Percentiles rank a stretch among this genome's conserved stretches.
phyloP scores from a whole-genome alignment of 2,329 filamentous ascomycete species.

The Phialocephala subalpina region DNA sequence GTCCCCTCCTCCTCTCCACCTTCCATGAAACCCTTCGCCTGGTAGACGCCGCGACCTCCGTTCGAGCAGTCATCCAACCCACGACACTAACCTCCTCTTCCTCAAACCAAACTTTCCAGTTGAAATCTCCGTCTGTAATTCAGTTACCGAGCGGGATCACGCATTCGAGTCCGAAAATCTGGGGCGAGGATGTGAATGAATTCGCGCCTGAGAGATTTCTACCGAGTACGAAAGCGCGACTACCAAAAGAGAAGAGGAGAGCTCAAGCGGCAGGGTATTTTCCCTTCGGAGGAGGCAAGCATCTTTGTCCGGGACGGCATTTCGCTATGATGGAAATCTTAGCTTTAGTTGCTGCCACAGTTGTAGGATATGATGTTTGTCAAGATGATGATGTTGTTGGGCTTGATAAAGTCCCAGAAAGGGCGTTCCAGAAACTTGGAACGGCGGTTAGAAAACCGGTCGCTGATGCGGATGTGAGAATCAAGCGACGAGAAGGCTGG shows the following conservation, averaged over 20 bases:
- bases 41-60: conserved; percentile 47
- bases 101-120: conserved; percentile 47
- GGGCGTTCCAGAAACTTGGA: conserved; percentile 34
- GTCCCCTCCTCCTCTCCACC: conserved; percentile 53
- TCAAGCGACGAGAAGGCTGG: conserved; percentile 34
- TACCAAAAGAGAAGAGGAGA: conserved; percentile 30
- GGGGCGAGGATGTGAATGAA: conserved; percentile 50
- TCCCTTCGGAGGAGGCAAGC: conserved; percentile 51
- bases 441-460: conserved; percentile 39
- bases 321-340: conserved; percentile 51
- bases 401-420: conserved; percentile 27
- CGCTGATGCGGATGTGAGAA: conserved; percentile 30
- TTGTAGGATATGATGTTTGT: conserved; percentile 42
- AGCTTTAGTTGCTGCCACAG: conserved; percentile 43
- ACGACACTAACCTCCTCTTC: conserved; percentile 47
- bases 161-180: conserved; percentile 50
- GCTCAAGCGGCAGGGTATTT: conserved; percentile 44
- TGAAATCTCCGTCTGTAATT: conserved; percentile 52
- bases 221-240: conserved; percentile 28
- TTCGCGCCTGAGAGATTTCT: conserved; percentile 55
- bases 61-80: conserved; percentile 52
- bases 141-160: conserved; percentile 54
- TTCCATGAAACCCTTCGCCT: conserved; percentile 56
- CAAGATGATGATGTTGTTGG: conserved; percentile 2
- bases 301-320: conserved; percentile 50